phyloP scores from a whole-genome alignment of 2,329 filamentous ascomycete genomes.

The Akanthomyces dipterigenus region DNA sequence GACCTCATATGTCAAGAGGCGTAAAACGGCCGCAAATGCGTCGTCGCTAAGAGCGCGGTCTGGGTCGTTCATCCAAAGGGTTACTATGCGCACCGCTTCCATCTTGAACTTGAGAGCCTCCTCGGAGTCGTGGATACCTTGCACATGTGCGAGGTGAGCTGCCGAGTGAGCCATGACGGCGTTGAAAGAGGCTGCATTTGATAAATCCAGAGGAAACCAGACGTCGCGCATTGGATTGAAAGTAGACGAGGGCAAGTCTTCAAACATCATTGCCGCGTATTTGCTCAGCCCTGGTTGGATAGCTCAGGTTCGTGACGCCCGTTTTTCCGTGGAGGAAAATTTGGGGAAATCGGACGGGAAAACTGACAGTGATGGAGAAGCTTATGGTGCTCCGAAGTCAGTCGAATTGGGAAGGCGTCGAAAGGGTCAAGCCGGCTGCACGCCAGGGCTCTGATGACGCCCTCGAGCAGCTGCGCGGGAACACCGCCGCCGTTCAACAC shows the following conservation, averaged over 20 bases:
- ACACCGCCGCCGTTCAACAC: neutral
- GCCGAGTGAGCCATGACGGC: constrained; percentile 34
- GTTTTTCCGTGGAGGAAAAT: neutral
- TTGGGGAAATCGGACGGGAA: too few species aligned
- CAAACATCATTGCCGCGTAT: constrained; percentile 26
- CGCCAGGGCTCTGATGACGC: neutral
- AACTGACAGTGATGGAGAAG: neutral
- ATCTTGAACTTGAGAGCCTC: constrained; percentile 26
- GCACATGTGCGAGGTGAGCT: constrained; percentile 29
- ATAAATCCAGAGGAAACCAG: constrained; percentile 34
- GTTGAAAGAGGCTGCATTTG: constrained; percentile 34
- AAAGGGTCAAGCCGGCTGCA: neutral
- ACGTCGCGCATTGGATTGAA: constrained; percentile 35
- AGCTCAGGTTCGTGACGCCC: neutral
- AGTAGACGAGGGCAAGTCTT: constrained; percentile 17
- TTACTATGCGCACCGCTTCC: constrained; percentile 29
- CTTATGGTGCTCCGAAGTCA: neutral
- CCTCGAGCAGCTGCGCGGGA: neutral
- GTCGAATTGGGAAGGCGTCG: neutral
- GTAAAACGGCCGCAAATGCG: neutral
- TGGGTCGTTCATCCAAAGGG: constrained; percentile 25
- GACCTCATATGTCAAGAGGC: constrained; percentile 7
- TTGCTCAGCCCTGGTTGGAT: neutral
- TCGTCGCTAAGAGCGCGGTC: constrained; percentile 26
- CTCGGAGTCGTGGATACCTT: constrained; percentile 20